Percentiles rank a stretch among this genome's conserved stretches.
Conservation (phyloP, 1,284 basidiomycete species). For the Cryptococcus sp. region DNA sequence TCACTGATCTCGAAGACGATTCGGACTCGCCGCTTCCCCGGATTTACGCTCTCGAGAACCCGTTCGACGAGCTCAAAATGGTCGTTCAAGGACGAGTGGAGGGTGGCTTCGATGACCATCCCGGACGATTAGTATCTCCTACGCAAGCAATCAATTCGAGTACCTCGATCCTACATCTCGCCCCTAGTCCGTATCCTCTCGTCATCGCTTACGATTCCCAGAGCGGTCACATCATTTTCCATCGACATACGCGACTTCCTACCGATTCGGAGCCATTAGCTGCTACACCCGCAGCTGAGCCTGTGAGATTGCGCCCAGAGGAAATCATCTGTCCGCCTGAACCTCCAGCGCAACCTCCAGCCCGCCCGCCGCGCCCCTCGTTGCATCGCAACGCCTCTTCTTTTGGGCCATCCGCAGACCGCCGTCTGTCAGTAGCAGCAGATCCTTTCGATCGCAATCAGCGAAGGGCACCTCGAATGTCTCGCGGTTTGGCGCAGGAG, state of each 20-base stretch:
- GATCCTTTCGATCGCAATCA: constrained; percentile 40
- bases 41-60: constrained; percentile 73
- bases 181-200: constrained; percentile 36
- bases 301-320: constrained; percentile 29
- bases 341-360: constrained; percentile 3
- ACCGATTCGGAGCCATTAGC: constrained; percentile 8
- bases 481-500: constrained; percentile 23
- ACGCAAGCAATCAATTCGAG: constrained; percentile 15
- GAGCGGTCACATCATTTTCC: constrained; percentile 40
- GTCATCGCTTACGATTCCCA: constrained; percentile 34
- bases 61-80: constrained; percentile 71
- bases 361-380: constrained; percentile 23
- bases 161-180: constrained; percentile 27
- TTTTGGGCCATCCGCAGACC: constrained; percentile 23
- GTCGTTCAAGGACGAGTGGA: constrained; percentile 52
- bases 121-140: constrained; percentile 19
- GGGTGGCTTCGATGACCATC: constrained; percentile 7
- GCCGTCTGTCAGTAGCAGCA: constrained; percentile 22
- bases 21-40: constrained; percentile 69
- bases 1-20: constrained; percentile 65
- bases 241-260: constrained; percentile 24
- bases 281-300: constrained; percentile 8
- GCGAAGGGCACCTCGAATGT: constrained; percentile 36
- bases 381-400: constrained; percentile 32
- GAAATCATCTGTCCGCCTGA: constrained; percentile 30